Conservation (phyloP, 1,139 yeast species). For the Taphrina communis region DNA sequence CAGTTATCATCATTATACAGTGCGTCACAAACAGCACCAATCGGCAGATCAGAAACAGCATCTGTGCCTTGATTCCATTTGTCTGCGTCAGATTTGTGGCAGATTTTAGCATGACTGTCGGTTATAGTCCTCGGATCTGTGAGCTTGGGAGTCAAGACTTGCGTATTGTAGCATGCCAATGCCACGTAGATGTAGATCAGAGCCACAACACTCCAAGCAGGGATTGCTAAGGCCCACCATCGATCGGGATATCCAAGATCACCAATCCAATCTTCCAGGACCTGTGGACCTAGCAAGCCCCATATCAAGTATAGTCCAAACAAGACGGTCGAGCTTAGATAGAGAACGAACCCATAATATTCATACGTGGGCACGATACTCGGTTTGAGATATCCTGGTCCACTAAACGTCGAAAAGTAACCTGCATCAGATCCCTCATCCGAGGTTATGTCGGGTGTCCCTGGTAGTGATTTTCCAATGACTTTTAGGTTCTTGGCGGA, state of each 20-base stretch:
- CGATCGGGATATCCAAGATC: slow-evolving; percentile 79
- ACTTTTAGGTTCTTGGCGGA: background rate
- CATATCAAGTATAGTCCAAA: slow-evolving; percentile 62
- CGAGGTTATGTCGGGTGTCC: slow-evolving; percentile 29
- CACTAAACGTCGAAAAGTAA: slow-evolving; percentile 26
- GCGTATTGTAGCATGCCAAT: slow-evolving; percentile 73
- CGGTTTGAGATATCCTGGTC: slow-evolving; percentile 27
- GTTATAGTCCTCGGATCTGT: slow-evolving; percentile 67
- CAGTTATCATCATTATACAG: slow-evolving; percentile 14
- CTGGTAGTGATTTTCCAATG: slow-evolving; percentile 23
- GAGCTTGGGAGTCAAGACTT: slow-evolving; percentile 66
- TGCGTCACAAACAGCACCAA: slow-evolving; percentile 59
- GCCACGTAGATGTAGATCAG: slow-evolving; percentile 76
- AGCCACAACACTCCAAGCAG: slow-evolving; percentile 68
- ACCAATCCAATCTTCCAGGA: slow-evolving; percentile 59
- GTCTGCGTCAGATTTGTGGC: slow-evolving; percentile 55
- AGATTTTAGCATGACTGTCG: slow-evolving; percentile 64
- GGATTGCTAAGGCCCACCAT: slow-evolving; percentile 85
- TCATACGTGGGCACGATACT: slow-evolving; percentile 44
- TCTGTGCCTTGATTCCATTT: slow-evolving; percentile 60
- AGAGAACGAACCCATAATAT: slow-evolving; percentile 44
- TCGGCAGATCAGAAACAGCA: slow-evolving; percentile 84
- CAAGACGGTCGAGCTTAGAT: slow-evolving; percentile 41
- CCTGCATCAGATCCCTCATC: slow-evolving; percentile 33
- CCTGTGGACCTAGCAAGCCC: slow-evolving; percentile 67